phyloP scores from a whole-genome alignment of 108 stramenopile genomes.

The Poteriospumella lacustris region DNA sequence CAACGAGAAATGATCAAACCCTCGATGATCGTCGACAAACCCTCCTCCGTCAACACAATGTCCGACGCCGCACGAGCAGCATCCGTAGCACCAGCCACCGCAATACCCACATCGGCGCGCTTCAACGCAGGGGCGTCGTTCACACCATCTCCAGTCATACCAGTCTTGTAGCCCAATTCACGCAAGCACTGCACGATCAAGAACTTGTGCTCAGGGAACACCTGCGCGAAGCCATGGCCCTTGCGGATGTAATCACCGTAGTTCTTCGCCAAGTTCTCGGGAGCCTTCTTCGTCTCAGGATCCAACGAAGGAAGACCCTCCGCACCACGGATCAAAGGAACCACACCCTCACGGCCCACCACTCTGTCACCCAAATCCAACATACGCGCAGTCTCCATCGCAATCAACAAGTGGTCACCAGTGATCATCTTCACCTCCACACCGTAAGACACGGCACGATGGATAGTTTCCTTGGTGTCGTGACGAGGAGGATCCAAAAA shows the following conservation, averaged over 20 bases:
- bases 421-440: slow-evolving; percentile 79
- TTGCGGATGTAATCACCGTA: slow-evolving; percentile 18
- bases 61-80: slow-evolving; percentile 79
- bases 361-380: slow-evolving; percentile 57
- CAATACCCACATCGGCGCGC: slow-evolving; percentile 70
- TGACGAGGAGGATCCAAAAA: slow-evolving; percentile 74
- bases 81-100: slow-evolving; percentile 77
- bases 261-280: neutral
- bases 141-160: slow-evolving; percentile 72
- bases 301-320: slow-evolving; percentile 37
- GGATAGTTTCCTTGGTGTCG: slow-evolving; percentile 68
- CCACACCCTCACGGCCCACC: slow-evolving; percentile 10
- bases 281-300: slow-evolving; percentile 30
- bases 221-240: slow-evolving; percentile 56
- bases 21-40: slow-evolving; percentile 61
- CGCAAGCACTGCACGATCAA: slow-evolving; percentile 57
- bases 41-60: slow-evolving; percentile 70
- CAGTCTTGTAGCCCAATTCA: slow-evolving; percentile 41
- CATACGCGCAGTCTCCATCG: slow-evolving; percentile 58
- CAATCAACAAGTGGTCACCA: slow-evolving; percentile 73
- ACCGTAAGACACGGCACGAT: slow-evolving; percentile 49
- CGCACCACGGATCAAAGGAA: slow-evolving; percentile 36
- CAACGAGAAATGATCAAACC: slow-evolving; percentile 64
- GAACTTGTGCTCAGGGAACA: slow-evolving; percentile 61
- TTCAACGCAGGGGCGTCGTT: slow-evolving; percentile 80